Evolutionary conservation across 306 rosid species (phyloP), one percentile per base, ranked within the genome.

Genomic region (Abrus precatorius): DNA sequence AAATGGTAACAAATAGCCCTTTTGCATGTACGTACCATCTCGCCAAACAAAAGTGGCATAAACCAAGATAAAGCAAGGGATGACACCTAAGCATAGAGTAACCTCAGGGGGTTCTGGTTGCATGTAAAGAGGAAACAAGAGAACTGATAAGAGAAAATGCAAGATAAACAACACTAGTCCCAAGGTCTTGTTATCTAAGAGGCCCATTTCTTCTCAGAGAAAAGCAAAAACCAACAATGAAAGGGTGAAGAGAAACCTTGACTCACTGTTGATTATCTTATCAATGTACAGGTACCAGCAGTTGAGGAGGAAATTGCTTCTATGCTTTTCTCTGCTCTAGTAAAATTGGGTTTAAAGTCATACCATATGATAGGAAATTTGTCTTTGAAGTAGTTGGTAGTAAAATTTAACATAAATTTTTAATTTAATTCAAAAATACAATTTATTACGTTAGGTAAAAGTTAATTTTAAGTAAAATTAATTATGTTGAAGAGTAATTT

Each of bases 41-140:
- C 20, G 43, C 79, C 70, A 75, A 60, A 45, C 59, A 7, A 75
- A 4, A 34, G 57, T 45, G 57, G 79, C 79, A 60, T 60, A 75
- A 75, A 75, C 47, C 45, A 75, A 75, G 70, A 75, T 41, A 59
- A 61, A 75, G 69, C 57, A 75, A 60, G 79, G 79, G 70, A 75
- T 75, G 34, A 32, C 56, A 59, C 69, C 30, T 59, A 74, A 44
- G n/a, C 79, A 74, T 5, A 74, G 33, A 43, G 33, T 45, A 57
- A 44, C 45, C 79, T 5, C 55, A 59, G 67, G 69, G 44, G 79
- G 79, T 33, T 74, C 79, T 44, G 69, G 79, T 43, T 74, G 79
- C 69, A 75, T 60, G 69, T 61, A 75, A n/a, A 32, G 49, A 61
- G 80, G 71, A 71, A 75, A 75, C 60, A 75, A 32, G 20, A 75